phyloP scores from a whole-genome alignment of 2,329 filamentous ascomycete species.

The Colletotrichum acutatum region DNA sequence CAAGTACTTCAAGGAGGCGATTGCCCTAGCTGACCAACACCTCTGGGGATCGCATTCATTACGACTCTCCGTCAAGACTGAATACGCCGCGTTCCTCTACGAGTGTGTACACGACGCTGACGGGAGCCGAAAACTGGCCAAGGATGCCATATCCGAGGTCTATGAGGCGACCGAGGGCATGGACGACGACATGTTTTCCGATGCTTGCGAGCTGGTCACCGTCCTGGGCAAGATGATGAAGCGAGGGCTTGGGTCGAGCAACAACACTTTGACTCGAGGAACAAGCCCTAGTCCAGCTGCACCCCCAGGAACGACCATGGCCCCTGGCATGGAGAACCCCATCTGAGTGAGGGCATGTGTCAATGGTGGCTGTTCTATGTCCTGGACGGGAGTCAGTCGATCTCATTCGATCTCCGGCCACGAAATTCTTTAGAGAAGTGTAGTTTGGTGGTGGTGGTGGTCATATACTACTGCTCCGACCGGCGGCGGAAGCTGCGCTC shows the following conservation, averaged over 20 bases:
- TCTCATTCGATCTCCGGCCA: neutral
- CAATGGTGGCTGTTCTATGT: neutral
- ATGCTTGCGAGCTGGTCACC: conserved; percentile 88
- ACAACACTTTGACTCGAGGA: conserved; percentile 47
- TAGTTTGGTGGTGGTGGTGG: neutral
- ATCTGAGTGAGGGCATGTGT: conserved; percentile 45
- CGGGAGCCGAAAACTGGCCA: conserved; percentile 79
- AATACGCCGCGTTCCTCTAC: conserved; percentile 93
- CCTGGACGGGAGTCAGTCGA: neutral
- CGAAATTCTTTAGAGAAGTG: neutral
- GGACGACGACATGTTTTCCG: conserved; percentile 94
- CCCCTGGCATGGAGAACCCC: conserved; percentile 56
- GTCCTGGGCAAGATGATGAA: conserved; percentile 91
- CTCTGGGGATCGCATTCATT: conserved; percentile 91
- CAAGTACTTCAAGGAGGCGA: conserved; percentile 82
- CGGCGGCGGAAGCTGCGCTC: neutral
- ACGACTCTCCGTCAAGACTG: conserved; percentile 88
- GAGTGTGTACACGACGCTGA: conserved; percentile 89
- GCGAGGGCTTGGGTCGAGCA: conserved; percentile 65
- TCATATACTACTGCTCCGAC: neutral
- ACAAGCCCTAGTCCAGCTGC: conserved; percentile 43
- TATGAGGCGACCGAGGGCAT: conserved; percentile 92
- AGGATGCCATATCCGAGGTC: conserved; percentile 87
- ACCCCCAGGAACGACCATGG: conserved; percentile 36
- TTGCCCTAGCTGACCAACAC: conserved; percentile 76